Base-by-base conservation (phyloP, 345 rosid species). In the Cardamine resedifolia region DNA sequence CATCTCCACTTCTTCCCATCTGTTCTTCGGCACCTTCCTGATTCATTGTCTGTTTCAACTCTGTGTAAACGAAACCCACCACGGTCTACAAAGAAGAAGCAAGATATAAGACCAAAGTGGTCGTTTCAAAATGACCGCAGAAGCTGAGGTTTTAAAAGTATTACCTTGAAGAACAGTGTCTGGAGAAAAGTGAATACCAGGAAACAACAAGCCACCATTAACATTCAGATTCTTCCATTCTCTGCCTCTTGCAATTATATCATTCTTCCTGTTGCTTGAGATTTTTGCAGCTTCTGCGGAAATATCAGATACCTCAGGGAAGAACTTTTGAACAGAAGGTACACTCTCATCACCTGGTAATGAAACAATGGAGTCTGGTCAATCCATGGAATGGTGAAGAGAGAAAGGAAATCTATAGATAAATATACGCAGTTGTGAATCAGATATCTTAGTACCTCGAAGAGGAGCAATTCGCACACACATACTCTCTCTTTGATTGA, bases 1-100 rank as follows among this genome's bases (percentile, higher is more conserved):
- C 96, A 84, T 57, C 89, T 81, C 97, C 97, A 89, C 66, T 83
- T 84, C 84, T 85, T 89, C 53, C 97, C 96, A 58, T 89, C 96
- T 16, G 96, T 91, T 84, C 96, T 87, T 71, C 86, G 70, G 61
- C 93, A 91, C 71, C 96, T 84, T 66, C 87, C 79, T 36, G 74
- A 77, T 73, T 81, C 87, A 23, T 58, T 79, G 26, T 79, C 87
- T 58, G 33, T 39, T 30, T 78, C 76, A 44, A 57, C 78, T 62
- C 64, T 65, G 27, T 53, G 48, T 38, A 69, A 30, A 59, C 58
- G 3, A 30, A 79, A 28, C 31, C 74, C 66, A 30, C 66, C 67
- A 77, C 75, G 67, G 26, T 78, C 86, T 76, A 66, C 63, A 53
- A 66, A 74, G 24, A 28, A 28, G 49, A 68, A 62, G 50, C 14